phyloP scores from a whole-genome alignment of 768 basidiomycete genomes.

The Boletus coccyginus region DNA sequence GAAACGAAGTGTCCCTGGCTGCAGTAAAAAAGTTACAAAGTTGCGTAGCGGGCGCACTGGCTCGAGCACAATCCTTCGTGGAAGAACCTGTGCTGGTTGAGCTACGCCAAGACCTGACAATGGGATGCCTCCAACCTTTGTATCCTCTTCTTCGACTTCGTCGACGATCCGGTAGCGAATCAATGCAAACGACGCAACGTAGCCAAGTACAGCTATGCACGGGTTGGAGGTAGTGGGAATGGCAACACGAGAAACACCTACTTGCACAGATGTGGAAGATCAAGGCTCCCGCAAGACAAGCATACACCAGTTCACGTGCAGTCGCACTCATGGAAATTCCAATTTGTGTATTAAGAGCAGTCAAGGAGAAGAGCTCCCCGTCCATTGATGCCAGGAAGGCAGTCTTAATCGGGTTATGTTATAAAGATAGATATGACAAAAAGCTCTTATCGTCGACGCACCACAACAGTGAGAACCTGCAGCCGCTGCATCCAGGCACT shows the following conservation, averaged over 20 bases:
- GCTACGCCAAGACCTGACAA: neutral
- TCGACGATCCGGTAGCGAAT: slow-evolving; percentile 29
- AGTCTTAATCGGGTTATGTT: slow-evolving; percentile 19
- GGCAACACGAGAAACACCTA: slow-evolving; percentile 9
- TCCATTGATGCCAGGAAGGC: slow-evolving; percentile 30
- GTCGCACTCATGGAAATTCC: slow-evolving; percentile 1
- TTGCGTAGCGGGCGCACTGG: slow-evolving; percentile 5
- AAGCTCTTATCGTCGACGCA: slow-evolving; percentile 8
- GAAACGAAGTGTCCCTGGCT: neutral
- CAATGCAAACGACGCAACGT: slow-evolving; percentile 27
- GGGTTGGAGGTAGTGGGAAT: neutral
- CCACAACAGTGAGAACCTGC: slow-evolving; percentile 29
- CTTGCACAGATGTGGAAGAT: slow-evolving; percentile 31
- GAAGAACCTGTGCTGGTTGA: slow-evolving; percentile 8
- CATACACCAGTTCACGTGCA: slow-evolving; percentile 25
- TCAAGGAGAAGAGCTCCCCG: slow-evolving; percentile 27
- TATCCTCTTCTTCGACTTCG: slow-evolving; percentile 2
- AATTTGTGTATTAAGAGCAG: slow-evolving; percentile 20
- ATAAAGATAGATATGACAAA: neutral
- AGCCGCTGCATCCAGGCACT: slow-evolving; percentile 25
- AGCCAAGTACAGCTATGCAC: slow-evolving; percentile 26
- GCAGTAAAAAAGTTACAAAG: neutral
- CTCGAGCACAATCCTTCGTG: slow-evolving; percentile 17
- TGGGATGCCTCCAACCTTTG: slow-evolving; percentile 10
- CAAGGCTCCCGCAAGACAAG: slow-evolving; percentile 30